Evolutionary conservation across 257 asterid species (phyloP).

Genomic region (Apocynum venetum): DNA sequence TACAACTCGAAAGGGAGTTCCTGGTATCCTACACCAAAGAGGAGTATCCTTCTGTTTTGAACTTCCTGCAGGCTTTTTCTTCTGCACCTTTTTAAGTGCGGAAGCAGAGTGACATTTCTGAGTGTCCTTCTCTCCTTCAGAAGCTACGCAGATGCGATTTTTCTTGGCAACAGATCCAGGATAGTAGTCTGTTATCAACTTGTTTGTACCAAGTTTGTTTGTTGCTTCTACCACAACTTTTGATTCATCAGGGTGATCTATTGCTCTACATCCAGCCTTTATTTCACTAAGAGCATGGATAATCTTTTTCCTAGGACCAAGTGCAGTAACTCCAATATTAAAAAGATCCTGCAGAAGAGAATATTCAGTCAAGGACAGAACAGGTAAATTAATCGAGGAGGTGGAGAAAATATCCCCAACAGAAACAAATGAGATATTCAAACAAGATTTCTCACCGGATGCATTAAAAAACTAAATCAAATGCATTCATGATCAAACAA

Average conservation of each 20-base stretch:
- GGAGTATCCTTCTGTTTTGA: slow-evolving; percentile 67
- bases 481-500: no score
- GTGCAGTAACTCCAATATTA: slow-evolving; percentile 74
- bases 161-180: slow-evolving; percentile 41
- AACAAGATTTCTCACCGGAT: no score
- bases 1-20: slow-evolving; percentile 92
- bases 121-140: slow-evolving; percentile 28
- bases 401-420: not conserved
- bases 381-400: not conserved
- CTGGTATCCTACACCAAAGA: slow-evolving; percentile 81
- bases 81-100: slow-evolving; percentile 27
- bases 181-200: slow-evolving; percentile 84
- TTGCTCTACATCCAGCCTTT: slow-evolving; percentile 25
- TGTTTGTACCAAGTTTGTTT: slow-evolving; percentile 40
- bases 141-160: slow-evolving; percentile 27
- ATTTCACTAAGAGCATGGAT: slow-evolving; percentile 56
- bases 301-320: slow-evolving; percentile 92
- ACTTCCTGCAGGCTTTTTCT: slow-evolving; percentile 37
- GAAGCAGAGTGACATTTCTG: slow-evolving; percentile 29
- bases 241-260: slow-evolving; percentile 33
- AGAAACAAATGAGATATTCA: not conserved
- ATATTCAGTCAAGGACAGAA: slow-evolving; percentile 10
- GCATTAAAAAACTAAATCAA: no score
- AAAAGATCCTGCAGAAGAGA: slow-evolving; percentile 56
- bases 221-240: slow-evolving; percentile 34